phyloP scores from a whole-genome alignment of 129 eudicot genomes.

The Cynara cardunculus region DNA sequence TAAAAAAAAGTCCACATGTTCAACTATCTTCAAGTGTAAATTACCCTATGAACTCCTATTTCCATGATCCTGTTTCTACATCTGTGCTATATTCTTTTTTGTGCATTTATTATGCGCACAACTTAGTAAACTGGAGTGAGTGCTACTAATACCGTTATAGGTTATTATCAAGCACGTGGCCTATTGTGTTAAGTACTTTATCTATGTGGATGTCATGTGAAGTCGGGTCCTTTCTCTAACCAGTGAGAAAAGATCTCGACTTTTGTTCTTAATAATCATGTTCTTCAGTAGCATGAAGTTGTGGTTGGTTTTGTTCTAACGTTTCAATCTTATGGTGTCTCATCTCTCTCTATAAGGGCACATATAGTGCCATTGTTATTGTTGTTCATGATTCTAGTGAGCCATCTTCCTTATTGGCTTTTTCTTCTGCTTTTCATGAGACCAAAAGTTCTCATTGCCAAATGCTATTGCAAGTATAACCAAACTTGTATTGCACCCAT shows the following conservation, averaged over 20 bases:
- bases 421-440: not conserved
- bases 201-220: not conserved
- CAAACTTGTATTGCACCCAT: not conserved
- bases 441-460: not conserved
- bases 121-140: not conserved
- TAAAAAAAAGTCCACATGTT: not conserved
- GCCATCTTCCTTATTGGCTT: not conserved
- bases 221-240: not conserved
- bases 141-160: conserved; percentile 7
- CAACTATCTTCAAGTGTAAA: not conserved
- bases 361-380: not conserved
- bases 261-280: too few species aligned
- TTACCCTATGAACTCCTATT: not conserved
- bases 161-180: conserved; percentile 2
- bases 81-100: not conserved
- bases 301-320: not conserved
- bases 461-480: too few species aligned
- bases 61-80: not conserved
- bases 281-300: not conserved
- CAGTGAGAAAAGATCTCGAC: not conserved
- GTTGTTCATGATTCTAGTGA: not conserved
- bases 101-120: not conserved
- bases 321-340: not conserved
- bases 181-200: not conserved
- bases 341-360: not conserved